Base-by-base conservation (phyloP, 768 basidiomycete genomes). In the Termitomyces sp. region DNA sequence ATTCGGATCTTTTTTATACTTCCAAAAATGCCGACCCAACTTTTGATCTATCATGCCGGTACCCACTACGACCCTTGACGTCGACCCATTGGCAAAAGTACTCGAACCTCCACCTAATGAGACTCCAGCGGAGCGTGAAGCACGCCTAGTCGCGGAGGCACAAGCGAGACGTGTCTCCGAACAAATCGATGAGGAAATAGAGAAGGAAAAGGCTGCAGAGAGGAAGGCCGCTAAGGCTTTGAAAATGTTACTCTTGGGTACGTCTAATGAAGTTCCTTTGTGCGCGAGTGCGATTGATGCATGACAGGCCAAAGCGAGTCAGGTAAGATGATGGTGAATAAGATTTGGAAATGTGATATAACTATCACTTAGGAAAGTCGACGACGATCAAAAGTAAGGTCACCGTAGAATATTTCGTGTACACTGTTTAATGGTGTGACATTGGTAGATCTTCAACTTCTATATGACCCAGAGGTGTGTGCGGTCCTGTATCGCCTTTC, bases 371-470 rank as follows among this genome's bases (percentile, higher is more conserved):
- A 90, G 88, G 88, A 58, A 92, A 91, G 74, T 90, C 87, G 0
- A 92, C 89, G 0, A 88, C 88, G 1, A 74, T 91, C 43, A 88
- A 90, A 71, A 90, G 88, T 89, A 68, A 62, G 86, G 78, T 8
- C n/a, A 16, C 1, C 26, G 22, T 16, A 43, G 18, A 24, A 51
- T 9, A 16, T 14, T 4, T 18, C 3, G n/a, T 22, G 16, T 14
- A 53, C 20, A 26, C 3, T 24, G 38, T 32, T 14, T 6, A 9
- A 42, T 28, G 22, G 38, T 32, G 5, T 35, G 30, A 12, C 18
- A n/a, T 47, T 58, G 47, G 14, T 64, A 85, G 84, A 85, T 64
- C 85, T 86, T 62, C 84, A 87, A 69, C 72, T 87, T 32, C 79
- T 85, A 77, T 81, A 82, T 59, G 79, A 82, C 26, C 75, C 80